Percentiles rank a stretch among this genome's conserved stretches.
Evolutionary conservation across 2,329 filamentous ascomycete genomes (phyloP).

Genomic region (Alternaria ethzedia): DNA sequence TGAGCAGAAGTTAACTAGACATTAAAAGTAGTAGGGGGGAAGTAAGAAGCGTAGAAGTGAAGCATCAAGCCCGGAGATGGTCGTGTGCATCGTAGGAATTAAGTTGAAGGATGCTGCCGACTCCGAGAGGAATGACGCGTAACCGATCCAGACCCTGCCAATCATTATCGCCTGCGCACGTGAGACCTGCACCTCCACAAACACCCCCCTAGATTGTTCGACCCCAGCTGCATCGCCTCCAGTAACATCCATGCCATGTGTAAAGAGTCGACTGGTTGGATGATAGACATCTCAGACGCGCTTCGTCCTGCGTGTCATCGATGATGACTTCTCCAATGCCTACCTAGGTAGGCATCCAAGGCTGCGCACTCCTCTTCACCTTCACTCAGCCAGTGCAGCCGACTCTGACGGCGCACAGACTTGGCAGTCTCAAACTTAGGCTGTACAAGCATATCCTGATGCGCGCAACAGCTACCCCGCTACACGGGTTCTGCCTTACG

Average conservation of each 20-base stretch:
- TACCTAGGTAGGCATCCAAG: background rate
- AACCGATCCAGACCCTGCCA: constrained; percentile 9
- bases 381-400: background rate
- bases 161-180: constrained; percentile 16
- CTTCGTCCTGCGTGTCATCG: background rate
- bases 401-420: background rate
- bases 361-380: background rate
- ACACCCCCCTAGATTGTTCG: background rate
- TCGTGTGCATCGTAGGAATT: background rate
- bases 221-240: background rate
- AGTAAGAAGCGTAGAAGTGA: background rate
- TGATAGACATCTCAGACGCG: background rate
- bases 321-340: background rate
- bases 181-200: constrained; percentile 6
- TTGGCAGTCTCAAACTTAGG: background rate
- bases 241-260: background rate
- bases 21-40: constrained; percentile 16
- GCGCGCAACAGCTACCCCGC: background rate
- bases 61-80: background rate
- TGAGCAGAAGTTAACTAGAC: constrained; percentile 14
- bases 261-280: background rate
- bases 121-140: constrained; percentile 20
- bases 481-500: background rate
- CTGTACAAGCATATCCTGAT: background rate
- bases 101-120: constrained; percentile 2